Conservation (phyloP, 805 yeast species). For the Candida yuanshanica region DNA sequence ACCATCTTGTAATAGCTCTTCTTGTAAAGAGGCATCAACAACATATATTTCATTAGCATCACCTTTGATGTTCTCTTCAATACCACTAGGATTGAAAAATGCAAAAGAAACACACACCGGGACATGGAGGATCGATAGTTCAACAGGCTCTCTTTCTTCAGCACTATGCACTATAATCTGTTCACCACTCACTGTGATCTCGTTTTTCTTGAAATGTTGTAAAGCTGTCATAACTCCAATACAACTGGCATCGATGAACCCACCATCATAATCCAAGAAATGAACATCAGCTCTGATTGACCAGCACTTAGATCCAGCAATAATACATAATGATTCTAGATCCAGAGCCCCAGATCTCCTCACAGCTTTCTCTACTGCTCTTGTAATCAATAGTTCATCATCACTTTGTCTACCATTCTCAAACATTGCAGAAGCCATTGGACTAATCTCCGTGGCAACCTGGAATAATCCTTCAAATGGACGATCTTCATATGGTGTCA, state of each 20-base stretch:
- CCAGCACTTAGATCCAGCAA: slow-evolving; percentile 93
- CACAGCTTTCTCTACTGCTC: slow-evolving; percentile 88
- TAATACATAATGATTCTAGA: slow-evolving; percentile 82
- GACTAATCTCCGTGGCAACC: slow-evolving; percentile 79
- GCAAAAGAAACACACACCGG: slow-evolving; percentile 89
- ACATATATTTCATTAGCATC: slow-evolving; percentile 55
- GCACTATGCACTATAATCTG: slow-evolving; percentile 61
- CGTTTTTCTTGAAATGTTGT: slow-evolving; percentile 79
- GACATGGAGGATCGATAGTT: slow-evolving; percentile 77
- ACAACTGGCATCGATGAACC: slow-evolving; percentile 84
- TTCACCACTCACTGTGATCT: slow-evolving; percentile 65
- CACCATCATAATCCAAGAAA: slow-evolving; percentile 87
- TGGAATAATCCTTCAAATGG: slow-evolving; percentile 90
- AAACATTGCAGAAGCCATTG: slow-evolving; percentile 85
- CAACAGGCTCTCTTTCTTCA: slow-evolving; percentile 81
- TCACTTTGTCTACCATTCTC: slow-evolving; percentile 67
- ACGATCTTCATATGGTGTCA: slow-evolving; percentile 79
- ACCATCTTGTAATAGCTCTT: slow-evolving; percentile 74
- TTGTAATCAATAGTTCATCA: slow-evolving; percentile 72
- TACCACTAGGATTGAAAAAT: slow-evolving; percentile 65
- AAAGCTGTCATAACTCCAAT: slow-evolving; percentile 85
- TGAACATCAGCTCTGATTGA: slow-evolving; percentile 84
- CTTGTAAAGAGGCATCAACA: slow-evolving; percentile 72
- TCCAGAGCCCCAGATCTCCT: slow-evolving; percentile 88
- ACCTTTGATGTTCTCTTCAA: slow-evolving; percentile 68